Conservation (phyloP, 352 stramenopile species). For the Phytophthora macrochlamydospora region DNA sequence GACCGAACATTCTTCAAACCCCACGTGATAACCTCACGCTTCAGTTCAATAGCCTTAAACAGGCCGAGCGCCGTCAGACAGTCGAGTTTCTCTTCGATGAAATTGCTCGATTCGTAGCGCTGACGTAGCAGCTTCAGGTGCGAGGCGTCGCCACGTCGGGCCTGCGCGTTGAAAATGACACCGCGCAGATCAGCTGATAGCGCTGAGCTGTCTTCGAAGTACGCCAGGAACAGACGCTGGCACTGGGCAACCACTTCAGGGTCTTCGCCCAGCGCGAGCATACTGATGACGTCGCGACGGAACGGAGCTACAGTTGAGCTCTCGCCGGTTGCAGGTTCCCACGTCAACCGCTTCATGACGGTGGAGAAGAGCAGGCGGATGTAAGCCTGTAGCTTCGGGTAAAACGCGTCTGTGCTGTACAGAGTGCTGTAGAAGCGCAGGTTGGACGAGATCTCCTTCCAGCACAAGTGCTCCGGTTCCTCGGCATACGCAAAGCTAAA, state of each 20-base stretch:
- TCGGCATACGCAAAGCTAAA: conserved; percentile 66
- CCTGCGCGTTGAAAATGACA: conserved; percentile 67
- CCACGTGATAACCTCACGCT: conserved; percentile 75
- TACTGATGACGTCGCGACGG: conserved; percentile 73
- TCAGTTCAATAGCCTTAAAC: conserved; percentile 59
- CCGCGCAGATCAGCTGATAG: conserved; percentile 66
- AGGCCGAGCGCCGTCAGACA: conserved; percentile 75
- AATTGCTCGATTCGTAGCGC: conserved; percentile 75
- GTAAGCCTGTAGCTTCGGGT: conserved; percentile 65
- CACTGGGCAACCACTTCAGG: conserved; percentile 48
- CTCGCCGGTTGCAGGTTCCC: conserved; percentile 45
- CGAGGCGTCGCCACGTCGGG: conserved; percentile 44
- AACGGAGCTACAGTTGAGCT: conserved; percentile 60
- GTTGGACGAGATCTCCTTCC: conserved; percentile 78
- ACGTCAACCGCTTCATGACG: conserved; percentile 62
- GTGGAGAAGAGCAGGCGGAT: conserved; percentile 61
- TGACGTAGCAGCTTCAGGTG: conserved; percentile 55
- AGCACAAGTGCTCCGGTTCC: conserved; percentile 75
- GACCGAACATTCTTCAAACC: conserved; percentile 68
- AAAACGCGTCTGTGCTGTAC: conserved; percentile 66
- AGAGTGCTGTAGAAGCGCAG: conserved; percentile 65
- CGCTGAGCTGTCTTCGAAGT: conserved; percentile 56
- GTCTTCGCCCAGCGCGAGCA: conserved; percentile 69
- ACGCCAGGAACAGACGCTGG: conserved; percentile 60
- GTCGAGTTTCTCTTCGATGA: conserved; percentile 84